phyloP scores from a whole-genome alignment of 2,329 filamentous ascomycete species.

The Monilinia vaccinii-corymbosi region DNA sequence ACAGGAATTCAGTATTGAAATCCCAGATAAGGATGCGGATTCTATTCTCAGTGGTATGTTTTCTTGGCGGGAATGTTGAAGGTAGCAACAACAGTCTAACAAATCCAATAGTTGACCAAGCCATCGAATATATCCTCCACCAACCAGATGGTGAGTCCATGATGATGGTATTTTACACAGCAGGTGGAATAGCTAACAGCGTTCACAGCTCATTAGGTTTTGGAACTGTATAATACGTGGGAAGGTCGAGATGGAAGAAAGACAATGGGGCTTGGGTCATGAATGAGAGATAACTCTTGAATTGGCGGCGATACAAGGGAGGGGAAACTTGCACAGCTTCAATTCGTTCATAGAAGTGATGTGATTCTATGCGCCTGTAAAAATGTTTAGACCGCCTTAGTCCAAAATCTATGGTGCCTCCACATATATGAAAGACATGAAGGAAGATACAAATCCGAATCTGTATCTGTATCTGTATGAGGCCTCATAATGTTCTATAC shows the following conservation, averaged over 20 bases:
- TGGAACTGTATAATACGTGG: conserved; percentile 26
- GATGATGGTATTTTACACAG: background rate
- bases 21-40: conserved; percentile 72
- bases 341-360: conserved; percentile 24
- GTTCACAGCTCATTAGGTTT: conserved; percentile 26
- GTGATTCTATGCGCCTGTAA: conserved; percentile 28
- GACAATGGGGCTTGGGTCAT: conserved; percentile 13
- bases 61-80: background rate
- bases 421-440: conserved; percentile 3
- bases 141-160: conserved; percentile 60
- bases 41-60: conserved; percentile 65
- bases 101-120: conserved; percentile 54
- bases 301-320: conserved; percentile 10
- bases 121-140: conserved; percentile 64
- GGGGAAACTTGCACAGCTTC: conserved; percentile 24
- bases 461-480: background rate
- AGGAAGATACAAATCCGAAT: no score
- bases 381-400: conserved; percentile 31
- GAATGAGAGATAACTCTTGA: conserved; percentile 11
- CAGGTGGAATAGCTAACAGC: background rate
- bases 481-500: background rate
- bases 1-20: conserved; percentile 64
- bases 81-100: background rate
- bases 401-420: conserved; percentile 13
- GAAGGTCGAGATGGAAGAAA: conserved; percentile 5